A percentile compares a stretch with the other conserved stretches of the same genome.
These are phyloP conservation scores for Rhododendron henanense DNA, from an alignment of 148 eudicot genomes.

Conservation along the genomic window DNA sequence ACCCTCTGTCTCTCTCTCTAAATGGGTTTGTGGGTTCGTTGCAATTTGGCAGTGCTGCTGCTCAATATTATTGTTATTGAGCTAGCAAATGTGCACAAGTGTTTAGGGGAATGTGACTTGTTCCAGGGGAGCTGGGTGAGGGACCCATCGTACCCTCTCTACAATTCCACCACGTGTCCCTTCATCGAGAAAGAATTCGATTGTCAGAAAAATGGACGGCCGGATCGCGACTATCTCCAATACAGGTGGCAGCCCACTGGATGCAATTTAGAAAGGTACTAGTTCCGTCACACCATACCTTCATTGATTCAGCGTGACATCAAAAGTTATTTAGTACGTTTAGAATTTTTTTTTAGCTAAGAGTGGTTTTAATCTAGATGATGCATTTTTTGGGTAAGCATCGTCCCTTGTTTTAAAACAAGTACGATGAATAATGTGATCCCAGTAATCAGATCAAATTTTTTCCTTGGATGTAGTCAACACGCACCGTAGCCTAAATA, in stretches of 20 bases:
- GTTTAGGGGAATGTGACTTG: slow-evolving; percentile 32
- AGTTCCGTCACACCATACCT: background rate
- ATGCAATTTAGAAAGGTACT: slow-evolving; percentile 48
- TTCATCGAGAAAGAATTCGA: slow-evolving; percentile 49
- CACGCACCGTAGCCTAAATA: background rate
- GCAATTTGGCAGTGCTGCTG: background rate
- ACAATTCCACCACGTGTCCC: slow-evolving; percentile 35
- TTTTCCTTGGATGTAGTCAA: no score
- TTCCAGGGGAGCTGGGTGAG: slow-evolving; percentile 53
- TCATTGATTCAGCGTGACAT: no score
- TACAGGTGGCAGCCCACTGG: slow-evolving; percentile 49
- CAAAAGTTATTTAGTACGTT: no score
- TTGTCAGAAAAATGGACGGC: slow-evolving; percentile 46
- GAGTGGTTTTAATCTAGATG: background rate
- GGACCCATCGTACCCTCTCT: slow-evolving; percentile 37
- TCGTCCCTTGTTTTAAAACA: no score
- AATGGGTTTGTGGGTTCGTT: background rate
- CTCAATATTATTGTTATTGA: background rate
- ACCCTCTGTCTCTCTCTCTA: background rate
- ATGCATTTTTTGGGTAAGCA: no score
- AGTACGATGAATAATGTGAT: no score
- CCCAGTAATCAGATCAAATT: no score
- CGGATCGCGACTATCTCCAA: slow-evolving; percentile 35
- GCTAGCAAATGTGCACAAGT: background rate
- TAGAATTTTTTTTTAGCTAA: no score